Evolutionary conservation across 2,329 filamentous ascomycete species (phyloP).

Genomic region (Hysterium pulicare): DNA sequence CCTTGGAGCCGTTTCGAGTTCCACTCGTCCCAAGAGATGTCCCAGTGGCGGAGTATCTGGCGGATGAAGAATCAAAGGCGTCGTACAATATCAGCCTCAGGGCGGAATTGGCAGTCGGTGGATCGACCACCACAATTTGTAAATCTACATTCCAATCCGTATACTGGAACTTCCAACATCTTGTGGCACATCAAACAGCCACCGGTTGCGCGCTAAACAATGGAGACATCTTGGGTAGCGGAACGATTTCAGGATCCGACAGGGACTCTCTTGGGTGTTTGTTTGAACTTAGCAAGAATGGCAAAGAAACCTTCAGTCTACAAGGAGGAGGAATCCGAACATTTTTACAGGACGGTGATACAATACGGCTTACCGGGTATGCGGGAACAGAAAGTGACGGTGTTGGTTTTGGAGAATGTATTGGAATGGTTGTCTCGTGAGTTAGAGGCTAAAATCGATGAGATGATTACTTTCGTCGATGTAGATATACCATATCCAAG

Average conservation of each 20-base stretch:
- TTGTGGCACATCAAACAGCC: slow-evolving; percentile 43
- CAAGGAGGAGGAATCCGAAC: slow-evolving; percentile 27
- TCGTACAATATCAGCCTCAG: slow-evolving; percentile 27
- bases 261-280: slow-evolving; percentile 43
- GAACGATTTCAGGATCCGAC: slow-evolving; percentile 44
- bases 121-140: slow-evolving; percentile 19
- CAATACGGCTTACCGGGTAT: slow-evolving; percentile 35
- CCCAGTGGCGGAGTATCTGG: too few species aligned
- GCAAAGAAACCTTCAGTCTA: slow-evolving; percentile 25
- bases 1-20: slow-evolving; percentile 43
- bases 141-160: slow-evolving; percentile 35
- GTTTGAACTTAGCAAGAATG: slow-evolving; percentile 40
- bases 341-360: slow-evolving; percentile 43
- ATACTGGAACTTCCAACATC: slow-evolving; percentile 47
- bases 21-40: slow-evolving; percentile 17
- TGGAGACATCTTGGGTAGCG: slow-evolving; percentile 44
- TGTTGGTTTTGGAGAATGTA: slow-evolving; percentile 42
- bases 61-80: slow-evolving; percentile 17
- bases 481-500: too few species aligned
- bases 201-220: slow-evolving; percentile 40
- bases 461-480: too few species aligned
- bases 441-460: too few species aligned
- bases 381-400: slow-evolving; percentile 28
- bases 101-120: slow-evolving; percentile 17
- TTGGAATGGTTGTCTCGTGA: slow-evolving; percentile 35